A percentile compares a stretch with the other conserved stretches of the same genome.
Evolutionary conservation across 352 stramenopile genomes (phyloP).

Genomic region (Pythium diclinum): DNA sequence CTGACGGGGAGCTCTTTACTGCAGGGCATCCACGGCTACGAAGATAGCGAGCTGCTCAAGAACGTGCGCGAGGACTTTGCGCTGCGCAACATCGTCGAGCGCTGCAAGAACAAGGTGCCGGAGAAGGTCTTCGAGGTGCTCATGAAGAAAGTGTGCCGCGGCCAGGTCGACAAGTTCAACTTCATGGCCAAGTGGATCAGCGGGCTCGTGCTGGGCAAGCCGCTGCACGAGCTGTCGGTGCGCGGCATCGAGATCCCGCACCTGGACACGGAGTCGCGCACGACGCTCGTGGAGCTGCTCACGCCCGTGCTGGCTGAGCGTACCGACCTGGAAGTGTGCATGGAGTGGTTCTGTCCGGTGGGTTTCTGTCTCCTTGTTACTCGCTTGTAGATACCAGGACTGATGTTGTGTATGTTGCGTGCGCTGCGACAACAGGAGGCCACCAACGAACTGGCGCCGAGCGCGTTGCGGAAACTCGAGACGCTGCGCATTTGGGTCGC

Average conservation of each 20-base stretch:
- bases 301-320: constrained; percentile 81
- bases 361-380: constrained; percentile 8
- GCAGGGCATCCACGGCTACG: constrained; percentile 74
- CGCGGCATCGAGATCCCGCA: constrained; percentile 85
- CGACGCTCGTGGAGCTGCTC: constrained; percentile 67
- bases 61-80: constrained; percentile 83
- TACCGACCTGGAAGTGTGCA: constrained; percentile 81
- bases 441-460: constrained; percentile 56
- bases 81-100: constrained; percentile 70
- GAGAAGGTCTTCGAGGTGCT: constrained; percentile 82
- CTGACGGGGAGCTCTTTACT: not conserved
- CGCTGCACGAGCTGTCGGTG: constrained; percentile 63
- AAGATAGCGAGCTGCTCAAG: constrained; percentile 72
- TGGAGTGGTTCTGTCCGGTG: constrained; percentile 84
- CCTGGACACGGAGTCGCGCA: constrained; percentile 64
- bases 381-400: not conserved
- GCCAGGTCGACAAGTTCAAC: constrained; percentile 88
- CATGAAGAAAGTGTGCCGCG: constrained; percentile 80
- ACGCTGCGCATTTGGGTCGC: constrained; percentile 87
- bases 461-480: constrained; percentile 58
- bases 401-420: not conserved
- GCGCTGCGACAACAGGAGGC: constrained; percentile 37
- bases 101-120: constrained; percentile 68
- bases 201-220: constrained; percentile 65
- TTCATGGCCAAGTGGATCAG: constrained; percentile 87